These are phyloP conservation scores for Ogataea philodendri DNA, from an alignment of 805 yeast species.

Conservation along the genomic window DNA sequence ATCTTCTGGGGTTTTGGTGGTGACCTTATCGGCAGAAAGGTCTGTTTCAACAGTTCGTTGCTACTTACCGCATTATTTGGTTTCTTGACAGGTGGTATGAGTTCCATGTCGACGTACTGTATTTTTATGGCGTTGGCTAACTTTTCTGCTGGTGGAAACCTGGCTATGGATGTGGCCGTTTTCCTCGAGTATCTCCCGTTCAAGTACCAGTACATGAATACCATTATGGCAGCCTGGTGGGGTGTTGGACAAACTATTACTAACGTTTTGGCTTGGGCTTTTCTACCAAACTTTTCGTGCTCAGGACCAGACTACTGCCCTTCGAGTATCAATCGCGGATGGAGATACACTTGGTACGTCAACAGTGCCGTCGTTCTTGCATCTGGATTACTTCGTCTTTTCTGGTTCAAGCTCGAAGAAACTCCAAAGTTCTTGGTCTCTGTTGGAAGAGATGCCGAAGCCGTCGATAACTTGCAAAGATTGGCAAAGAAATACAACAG, in stretches of 20 bases:
- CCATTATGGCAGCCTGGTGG: slow-evolving; percentile 57
- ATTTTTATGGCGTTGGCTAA: slow-evolving; percentile 41
- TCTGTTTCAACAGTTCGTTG: slow-evolving; percentile 47
- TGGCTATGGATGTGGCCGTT: slow-evolving; percentile 48
- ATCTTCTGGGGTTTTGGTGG: slow-evolving; percentile 53
- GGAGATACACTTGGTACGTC: slow-evolving; percentile 58
- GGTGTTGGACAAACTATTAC: slow-evolving; percentile 60
- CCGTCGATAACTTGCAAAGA: slow-evolving; percentile 41
- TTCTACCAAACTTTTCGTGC: slow-evolving; percentile 41
- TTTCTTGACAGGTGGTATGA: slow-evolving; percentile 47
- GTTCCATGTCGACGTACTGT: slow-evolving; percentile 44
- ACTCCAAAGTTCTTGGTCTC: slow-evolving; percentile 56
- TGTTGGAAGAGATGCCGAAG: slow-evolving; percentile 50
- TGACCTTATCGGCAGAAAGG: slow-evolving; percentile 48
- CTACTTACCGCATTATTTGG: slow-evolving; percentile 45
- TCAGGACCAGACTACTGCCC: slow-evolving; percentile 49
- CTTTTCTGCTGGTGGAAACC: slow-evolving; percentile 51
- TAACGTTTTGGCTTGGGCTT: slow-evolving; percentile 53
- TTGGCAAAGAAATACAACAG: slow-evolving; percentile 48
- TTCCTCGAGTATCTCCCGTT: slow-evolving; percentile 49
- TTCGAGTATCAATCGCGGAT: slow-evolving; percentile 50
- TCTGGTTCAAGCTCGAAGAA: slow-evolving; percentile 46
- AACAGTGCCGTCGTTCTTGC: slow-evolving; percentile 52
- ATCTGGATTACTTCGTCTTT: slow-evolving; percentile 47
- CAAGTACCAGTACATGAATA: slow-evolving; percentile 46